Evolutionary conservation across 805 yeast species (phyloP).

Genomic region (Myxozyma sirexii): DNA sequence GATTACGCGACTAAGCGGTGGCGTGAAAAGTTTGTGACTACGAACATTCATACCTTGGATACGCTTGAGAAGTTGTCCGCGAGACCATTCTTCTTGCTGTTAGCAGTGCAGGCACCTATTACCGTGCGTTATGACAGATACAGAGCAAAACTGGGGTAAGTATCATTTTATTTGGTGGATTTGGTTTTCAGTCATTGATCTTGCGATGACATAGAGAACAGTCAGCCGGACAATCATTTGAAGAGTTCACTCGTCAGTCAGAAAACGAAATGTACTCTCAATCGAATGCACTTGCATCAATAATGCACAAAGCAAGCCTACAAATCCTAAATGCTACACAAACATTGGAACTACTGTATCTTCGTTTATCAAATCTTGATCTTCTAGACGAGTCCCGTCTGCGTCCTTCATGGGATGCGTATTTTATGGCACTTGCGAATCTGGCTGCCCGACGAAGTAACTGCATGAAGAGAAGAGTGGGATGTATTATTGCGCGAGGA

Average conservation of each 20-base stretch:
- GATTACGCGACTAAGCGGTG: constrained; percentile 69
- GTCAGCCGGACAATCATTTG: constrained; percentile 33
- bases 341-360: constrained; percentile 45
- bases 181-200: not conserved
- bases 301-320: constrained; percentile 54
- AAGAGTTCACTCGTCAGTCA: constrained; percentile 45
- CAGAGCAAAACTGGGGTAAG: constrained; percentile 9
- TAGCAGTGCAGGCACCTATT: constrained; percentile 75
- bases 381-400: constrained; percentile 59
- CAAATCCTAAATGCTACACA: constrained; percentile 57
- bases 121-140: constrained; percentile 46
- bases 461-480: constrained; percentile 97
- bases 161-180: no score
- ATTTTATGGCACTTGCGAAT: constrained; percentile 91
- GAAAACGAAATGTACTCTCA: constrained; percentile 43
- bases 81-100: constrained; percentile 82
- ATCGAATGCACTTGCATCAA: constrained; percentile 45
- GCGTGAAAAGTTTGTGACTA: constrained; percentile 62
- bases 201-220: not conserved
- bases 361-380: constrained; percentile 48
- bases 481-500: constrained; percentile 89
- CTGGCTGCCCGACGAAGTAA: constrained; percentile 90
- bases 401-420: constrained; percentile 95
- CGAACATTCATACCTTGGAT: constrained; percentile 53
- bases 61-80: constrained; percentile 48